Base-by-base conservation (phyloP, 306 rosid species). In the Trifolium dubium region DNA sequence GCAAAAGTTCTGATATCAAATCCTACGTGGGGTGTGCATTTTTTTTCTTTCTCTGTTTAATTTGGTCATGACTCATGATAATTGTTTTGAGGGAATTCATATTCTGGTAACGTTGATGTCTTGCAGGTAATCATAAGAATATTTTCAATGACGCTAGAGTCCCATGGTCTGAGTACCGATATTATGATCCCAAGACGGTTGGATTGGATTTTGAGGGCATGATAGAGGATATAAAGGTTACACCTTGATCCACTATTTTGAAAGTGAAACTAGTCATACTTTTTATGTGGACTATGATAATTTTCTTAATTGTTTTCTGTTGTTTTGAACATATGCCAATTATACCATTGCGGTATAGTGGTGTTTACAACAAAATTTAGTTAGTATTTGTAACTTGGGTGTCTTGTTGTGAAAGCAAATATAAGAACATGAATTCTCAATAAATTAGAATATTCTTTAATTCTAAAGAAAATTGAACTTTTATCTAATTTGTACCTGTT, bases 171-270 rank as follows among this genome's bases (percentile, higher is more conserved):
- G 97, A 94, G 83, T 94, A 94, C 68, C 88, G 89, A 46, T 94
- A 92, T 78, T 94, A 94, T 32, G 96, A 94, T 71, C 97, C 97
- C 49, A 86, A 82, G 86, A 94, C 97, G n/a, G 97, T 94, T 84
- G 99, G 97, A 75, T 83, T 94, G 97, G 99, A 92, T 85, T 94
- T 94, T 83, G 96, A 88, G 69, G 96, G 99, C 82, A 92, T 94
- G 99, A 76, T 94, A 40, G 85, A 83, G 60, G 99, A 94, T 83
- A 92, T 92, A 75, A 83, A 94, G 97, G 97, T 92, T 65, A 72
- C 13, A 56, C 69, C 43, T 31, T 81, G 73, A 28, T 70, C 65
- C 70, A 35, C 18, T 63, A 47, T 74, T 64, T 77, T 31, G 6
- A 35, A 66, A 66, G 47, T 58, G 39, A 65, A 73, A 66, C 11